Base-by-base conservation (phyloP, 805 yeast genomes). In the Sugiyamaella valdiviana region DNA sequence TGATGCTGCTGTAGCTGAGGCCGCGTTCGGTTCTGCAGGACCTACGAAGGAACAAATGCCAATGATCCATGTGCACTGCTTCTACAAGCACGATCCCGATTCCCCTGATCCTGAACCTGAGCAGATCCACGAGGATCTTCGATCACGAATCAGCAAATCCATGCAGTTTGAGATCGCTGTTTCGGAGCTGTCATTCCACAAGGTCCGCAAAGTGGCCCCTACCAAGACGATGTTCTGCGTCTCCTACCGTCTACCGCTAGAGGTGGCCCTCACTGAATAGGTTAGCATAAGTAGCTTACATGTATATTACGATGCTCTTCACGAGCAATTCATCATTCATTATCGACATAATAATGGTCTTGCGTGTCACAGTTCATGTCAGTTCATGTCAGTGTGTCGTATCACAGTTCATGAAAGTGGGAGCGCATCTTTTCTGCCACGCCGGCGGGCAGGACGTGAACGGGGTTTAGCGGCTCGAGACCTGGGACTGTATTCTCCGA, bases 191-290 rank as follows among this genome's bases (percentile, higher is more conserved):
- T 60, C 67, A 0, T 85, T 91, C 66, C 98, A 91, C 60, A 69
- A 83, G 55, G 99, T 93, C 7, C 79, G 99, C 62, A 83, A 82
- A 63, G 99, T 93, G 6, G 91, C 99, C 0, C 99, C 99, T 3
- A 87, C 97, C 5, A 93, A 93, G 62, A 91, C 91, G 29, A 93
- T 93, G 99, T 90, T 78, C 63, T 88, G 97, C 67, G 85, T 88
- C 2, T 73, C 89, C 5, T 90, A 90, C 66, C 65, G 66, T 58
- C 72, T 93, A n/a, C 75, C 75, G 2, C 29, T 46, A 4, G 68
- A 63, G 37, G 74, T 71, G 3, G 74, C 74, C 1, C 61, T 41
- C 6, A 9, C 22, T 9, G n/a, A 26, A 3, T 39, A 6, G 14
- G 3, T 6, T 61, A 32, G 57, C 53, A 26, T 12, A 26, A n/a